Base-by-base conservation (phyloP, 2,329 filamentous ascomycete genomes). In the Cladophialophora immunda region DNA sequence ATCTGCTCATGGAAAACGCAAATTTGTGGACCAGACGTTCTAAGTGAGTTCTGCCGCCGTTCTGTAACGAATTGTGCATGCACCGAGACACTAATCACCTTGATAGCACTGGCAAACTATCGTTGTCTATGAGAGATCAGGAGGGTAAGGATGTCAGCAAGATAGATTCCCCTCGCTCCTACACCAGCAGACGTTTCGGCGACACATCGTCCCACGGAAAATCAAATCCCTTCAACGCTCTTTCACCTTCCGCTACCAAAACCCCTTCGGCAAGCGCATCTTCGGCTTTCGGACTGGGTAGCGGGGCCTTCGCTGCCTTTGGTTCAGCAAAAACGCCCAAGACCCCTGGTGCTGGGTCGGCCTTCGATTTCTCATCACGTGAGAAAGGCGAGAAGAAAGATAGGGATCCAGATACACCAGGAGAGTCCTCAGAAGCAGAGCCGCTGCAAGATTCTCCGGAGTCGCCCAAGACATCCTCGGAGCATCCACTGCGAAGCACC, bases 261-360 rank as follows among this genome's bases (percentile, higher is more conserved):
- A 94, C 93, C 9, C 92, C 93, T 15, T 92, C 91, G 13, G 86
- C 87, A 62, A 87, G 87, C 73, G 92, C 92, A 63, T 93, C 93
- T 19, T 94, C 91, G 75, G 94, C 94, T 66, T 99, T 99, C 81
- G 94, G 93, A 58, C 84, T 99, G 68, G 95, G 95, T 47, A 96
- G 93, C 19, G 95, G 95, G 73, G 95, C 95, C 63, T 99, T 99
- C 78, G 94, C 94, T 45, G 96, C 94, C n/a, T 96, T 96, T 79
- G 94, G 94, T 27, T 84, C 85, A 52, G 87, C 91, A 34, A 97
- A 97, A 83, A 94, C 93, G 1, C 92, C 93, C 60, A 98, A 97
- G 83, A 90, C 92, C 55, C 86, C 91, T 11, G 71, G 73, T 11
- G 54, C 70, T 8, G 92, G 90, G 58, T 90, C 92, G 70, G 89